Evolutionary conservation across 169 alveolate genomes (phyloP).

Genomic region (Plasmodium gallinaceum): DNA sequence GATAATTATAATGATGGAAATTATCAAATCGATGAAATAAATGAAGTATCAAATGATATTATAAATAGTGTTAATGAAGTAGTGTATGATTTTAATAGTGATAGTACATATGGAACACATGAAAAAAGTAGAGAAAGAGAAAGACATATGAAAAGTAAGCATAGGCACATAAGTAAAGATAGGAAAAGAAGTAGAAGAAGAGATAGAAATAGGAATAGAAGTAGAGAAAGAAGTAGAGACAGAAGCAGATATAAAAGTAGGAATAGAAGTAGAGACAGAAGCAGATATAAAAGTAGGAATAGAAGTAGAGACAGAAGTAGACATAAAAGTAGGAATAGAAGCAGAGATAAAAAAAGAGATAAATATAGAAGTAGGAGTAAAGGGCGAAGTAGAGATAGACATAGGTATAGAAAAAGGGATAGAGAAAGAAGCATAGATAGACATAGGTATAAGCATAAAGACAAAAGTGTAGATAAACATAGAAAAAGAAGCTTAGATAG

Average conservation of each 20-base stretch:
- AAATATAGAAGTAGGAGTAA: slow-evolving; percentile 4
- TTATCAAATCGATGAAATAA: not conserved
- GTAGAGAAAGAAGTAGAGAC: slow-evolving; percentile 45
- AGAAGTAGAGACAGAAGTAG: slow-evolving; percentile 34
- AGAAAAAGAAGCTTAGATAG: not conserved
- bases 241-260: slow-evolving; percentile 36
- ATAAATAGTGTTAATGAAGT: slow-evolving; percentile 2
- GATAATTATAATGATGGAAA: not conserved
- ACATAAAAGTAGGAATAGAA: slow-evolving; percentile 5
- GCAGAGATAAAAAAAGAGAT: slow-evolving; percentile 20
- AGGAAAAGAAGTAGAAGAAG: slow-evolving; percentile 67
- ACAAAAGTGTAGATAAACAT: not conserved
- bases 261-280: slow-evolving; percentile 35
- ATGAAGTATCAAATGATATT: not conserved
- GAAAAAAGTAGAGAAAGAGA: not conserved
- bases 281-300: slow-evolving; percentile 9
- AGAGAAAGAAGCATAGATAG: slow-evolving; percentile 10
- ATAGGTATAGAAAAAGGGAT: slow-evolving; percentile 6
- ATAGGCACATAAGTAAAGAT: not conserved
- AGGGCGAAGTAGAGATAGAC: not conserved
- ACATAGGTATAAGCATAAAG: slow-evolving; percentile 2
- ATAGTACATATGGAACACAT: not conserved
- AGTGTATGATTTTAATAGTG: not conserved
- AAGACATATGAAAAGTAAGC: not conserved
- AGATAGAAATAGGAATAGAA: slow-evolving; percentile 30